A percentile compares a stretch with the other conserved stretches of the same genome.
Evolutionary conservation across 148 eudicot species (phyloP).

Genomic region (Talinum fruticosum): DNA sequence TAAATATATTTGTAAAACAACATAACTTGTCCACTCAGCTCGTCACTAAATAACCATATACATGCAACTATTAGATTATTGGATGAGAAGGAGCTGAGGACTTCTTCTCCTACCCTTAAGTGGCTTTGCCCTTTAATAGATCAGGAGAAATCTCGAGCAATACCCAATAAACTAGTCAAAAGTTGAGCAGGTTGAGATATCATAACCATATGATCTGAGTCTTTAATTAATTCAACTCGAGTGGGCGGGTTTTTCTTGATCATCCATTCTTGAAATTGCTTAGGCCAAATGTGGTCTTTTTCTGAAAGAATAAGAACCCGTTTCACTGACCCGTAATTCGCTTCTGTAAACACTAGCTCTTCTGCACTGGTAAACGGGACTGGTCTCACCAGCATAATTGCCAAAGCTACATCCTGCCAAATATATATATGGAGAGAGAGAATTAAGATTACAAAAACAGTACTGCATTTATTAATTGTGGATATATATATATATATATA

Average conservation of each 20-base stretch:
- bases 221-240: neutral
- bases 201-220: constrained; percentile 30
- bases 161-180: constrained; percentile 6
- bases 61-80: no score
- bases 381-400: constrained; percentile 23
- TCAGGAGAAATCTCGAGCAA: constrained; percentile 16
- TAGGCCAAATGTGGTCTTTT: constrained; percentile 19
- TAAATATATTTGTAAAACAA: no score
- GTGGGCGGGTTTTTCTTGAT: constrained; percentile 22
- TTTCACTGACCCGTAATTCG: constrained; percentile 17
- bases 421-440: no score
- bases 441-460: no score
- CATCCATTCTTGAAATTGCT: constrained; percentile 14
- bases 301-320: constrained; percentile 24
- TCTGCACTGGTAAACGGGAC: neutral
- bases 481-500: no score
- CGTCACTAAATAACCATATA: no score
- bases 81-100: no score
- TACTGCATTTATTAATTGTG: neutral
- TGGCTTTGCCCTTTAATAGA: neutral
- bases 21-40: no score
- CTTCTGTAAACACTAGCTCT: constrained; percentile 7
- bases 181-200: constrained; percentile 27
- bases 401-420: constrained; percentile 22
- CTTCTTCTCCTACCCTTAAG: no score